Evolutionary conservation across 305 asterid genomes (phyloP), one percentile per base, ranked within the genome.

Genomic region (Solanum hybrid): DNA sequence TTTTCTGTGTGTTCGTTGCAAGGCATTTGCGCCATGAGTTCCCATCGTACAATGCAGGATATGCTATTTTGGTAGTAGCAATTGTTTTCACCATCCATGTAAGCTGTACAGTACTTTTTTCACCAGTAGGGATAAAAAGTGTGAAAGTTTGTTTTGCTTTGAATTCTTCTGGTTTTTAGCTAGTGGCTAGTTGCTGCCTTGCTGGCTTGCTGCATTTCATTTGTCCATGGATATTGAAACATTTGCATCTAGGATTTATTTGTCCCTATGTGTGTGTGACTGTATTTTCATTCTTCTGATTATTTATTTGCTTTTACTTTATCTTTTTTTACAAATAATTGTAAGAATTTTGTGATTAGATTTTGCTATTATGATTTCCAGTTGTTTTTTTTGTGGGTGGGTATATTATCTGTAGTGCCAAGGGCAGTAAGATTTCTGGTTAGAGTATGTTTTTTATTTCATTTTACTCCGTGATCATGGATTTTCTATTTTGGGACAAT

Each of bases 21-120:
- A 93, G 98, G 92, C 99, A 98, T 94, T 98, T 98, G 92, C 97
- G 96, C 91, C 99, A 98, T 92, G 94, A 94, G 94, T 98, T 97
- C 91, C 80, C 96, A 20, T 87, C 97, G 34, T 91, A 94, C 90
- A 93, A 95, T 90, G 97, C 97, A 24, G 99, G 99, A 98, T 95
- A 98, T 91, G 98, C 98, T 72, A 94, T 97, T 92, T 29, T 93
- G 72, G 91, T 93, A 90, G 96, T 91, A 22, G 94, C 98, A 90
- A 91, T 98, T 90, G 90, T 94, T 93, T 96, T 96, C 94, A 94
- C 98, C 73, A 89, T 98, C 90, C 82, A 94, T 77, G 99, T 98
- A 90, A 94, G 99, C 90, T 88, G 88, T 83, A 45, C 75, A 41
- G 9, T 29, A 34, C 34, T 57, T 27, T 65, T 61, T n/a, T 32